phyloP scores from a whole-genome alignment of 1,284 basidiomycete genomes.

The Puccinia horiana region DNA sequence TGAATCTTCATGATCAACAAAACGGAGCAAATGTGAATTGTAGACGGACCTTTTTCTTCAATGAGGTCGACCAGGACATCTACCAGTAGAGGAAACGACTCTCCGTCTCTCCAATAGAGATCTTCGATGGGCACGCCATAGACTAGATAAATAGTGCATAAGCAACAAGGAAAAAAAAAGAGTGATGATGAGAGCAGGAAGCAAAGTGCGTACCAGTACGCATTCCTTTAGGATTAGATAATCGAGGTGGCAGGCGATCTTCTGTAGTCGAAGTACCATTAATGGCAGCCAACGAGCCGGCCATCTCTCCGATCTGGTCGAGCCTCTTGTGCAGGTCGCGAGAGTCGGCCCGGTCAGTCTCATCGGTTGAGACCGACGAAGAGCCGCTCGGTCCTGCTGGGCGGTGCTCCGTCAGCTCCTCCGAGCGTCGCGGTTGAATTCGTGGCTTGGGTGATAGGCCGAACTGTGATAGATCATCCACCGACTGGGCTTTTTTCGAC shows the following conservation, averaged over 20 bases:
- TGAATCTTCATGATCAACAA: not conserved
- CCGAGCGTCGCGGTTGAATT: slow-evolving; percentile 31
- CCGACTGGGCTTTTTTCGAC: slow-evolving; percentile 44
- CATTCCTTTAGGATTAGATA: slow-evolving; percentile 44
- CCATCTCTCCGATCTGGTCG: slow-evolving; percentile 46
- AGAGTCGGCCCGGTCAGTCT: not conserved
- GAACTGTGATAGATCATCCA: slow-evolving; percentile 43
- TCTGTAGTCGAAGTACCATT: not conserved
- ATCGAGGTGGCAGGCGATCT: slow-evolving; percentile 25
- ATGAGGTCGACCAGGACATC: slow-evolving; percentile 41
- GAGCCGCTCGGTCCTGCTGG: not conserved
- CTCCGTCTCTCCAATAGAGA: slow-evolving; percentile 45
- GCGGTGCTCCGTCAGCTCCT: not conserved
- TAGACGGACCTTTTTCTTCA: slow-evolving; percentile 33
- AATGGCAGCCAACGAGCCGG: slow-evolving; percentile 32
- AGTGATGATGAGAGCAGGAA: no score
- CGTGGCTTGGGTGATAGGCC: slow-evolving; percentile 34
- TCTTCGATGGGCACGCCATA: slow-evolving; percentile 44
- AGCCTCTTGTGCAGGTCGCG: slow-evolving; percentile 14
- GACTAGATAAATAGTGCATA: not conserved
- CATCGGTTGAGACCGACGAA: not conserved
- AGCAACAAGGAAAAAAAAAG: not conserved
- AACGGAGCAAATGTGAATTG: not conserved
- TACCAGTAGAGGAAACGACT: slow-evolving; percentile 30
- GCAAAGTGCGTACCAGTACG: slow-evolving; percentile 11